These are phyloP conservation scores for Paraleonurus japonicus DNA, from an alignment of 257 asterid species.

Conservation along the genomic window DNA sequence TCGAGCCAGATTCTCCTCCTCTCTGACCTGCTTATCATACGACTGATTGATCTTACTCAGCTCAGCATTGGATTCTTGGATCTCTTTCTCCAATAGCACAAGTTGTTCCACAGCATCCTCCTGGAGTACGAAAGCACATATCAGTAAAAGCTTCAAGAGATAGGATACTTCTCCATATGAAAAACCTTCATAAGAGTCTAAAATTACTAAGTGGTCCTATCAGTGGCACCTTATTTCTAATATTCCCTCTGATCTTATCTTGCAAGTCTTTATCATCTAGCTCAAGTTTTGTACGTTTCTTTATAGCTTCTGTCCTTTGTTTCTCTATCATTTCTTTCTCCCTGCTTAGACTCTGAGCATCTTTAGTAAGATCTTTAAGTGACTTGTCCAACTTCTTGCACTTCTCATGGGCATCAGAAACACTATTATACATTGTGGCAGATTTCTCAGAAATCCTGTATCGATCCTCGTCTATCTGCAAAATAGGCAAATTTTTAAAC, in stretches of 20 bases:
- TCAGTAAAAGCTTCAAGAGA: slow-evolving; percentile 25
- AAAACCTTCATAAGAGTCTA: slow-evolving; percentile 12
- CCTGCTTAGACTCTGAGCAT: slow-evolving; percentile 69
- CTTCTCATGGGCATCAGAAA: slow-evolving; percentile 79
- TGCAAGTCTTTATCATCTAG: slow-evolving; percentile 86
- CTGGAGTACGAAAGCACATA: slow-evolving; percentile 42
- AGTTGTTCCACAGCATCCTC: slow-evolving; percentile 85
- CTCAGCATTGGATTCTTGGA: slow-evolving; percentile 64
- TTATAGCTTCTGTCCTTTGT: slow-evolving; percentile 78
- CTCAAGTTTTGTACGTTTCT: slow-evolving; percentile 87
- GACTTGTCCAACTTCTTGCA: slow-evolving; percentile 76
- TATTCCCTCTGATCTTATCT: slow-evolving; percentile 70
- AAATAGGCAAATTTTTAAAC: slow-evolving; percentile 14
- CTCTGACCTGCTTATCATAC: slow-evolving; percentile 62
- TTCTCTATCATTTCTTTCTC: slow-evolving; percentile 90
- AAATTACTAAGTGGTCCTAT: slow-evolving; percentile 17
- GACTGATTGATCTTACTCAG: slow-evolving; percentile 55
- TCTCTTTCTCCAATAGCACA: slow-evolving; percentile 72
- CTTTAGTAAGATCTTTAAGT: slow-evolving; percentile 76
- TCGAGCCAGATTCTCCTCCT: slow-evolving; percentile 85
- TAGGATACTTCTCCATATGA: slow-evolving; percentile 12
- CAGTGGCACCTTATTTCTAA: slow-evolving; percentile 71
- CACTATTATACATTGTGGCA: slow-evolving; percentile 60
- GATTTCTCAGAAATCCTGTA: slow-evolving; percentile 66
- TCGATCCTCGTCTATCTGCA: slow-evolving; percentile 87